phyloP scores from a whole-genome alignment of 192 early-diverging fungal genomes.

The Gonapodya prolifera region DNA sequence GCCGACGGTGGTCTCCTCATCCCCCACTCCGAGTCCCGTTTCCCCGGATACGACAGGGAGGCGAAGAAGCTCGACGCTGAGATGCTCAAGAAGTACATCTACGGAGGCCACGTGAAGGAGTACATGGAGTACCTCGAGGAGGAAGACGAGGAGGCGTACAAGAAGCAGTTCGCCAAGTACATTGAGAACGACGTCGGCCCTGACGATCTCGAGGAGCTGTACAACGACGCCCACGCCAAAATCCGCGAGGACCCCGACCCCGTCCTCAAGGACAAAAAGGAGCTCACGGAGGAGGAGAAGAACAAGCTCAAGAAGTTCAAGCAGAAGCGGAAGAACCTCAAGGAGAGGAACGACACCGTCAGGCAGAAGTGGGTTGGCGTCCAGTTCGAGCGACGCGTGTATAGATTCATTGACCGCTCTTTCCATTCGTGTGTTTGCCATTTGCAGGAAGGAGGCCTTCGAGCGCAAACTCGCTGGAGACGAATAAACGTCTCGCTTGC shows the following conservation, averaged over 20 bases:
- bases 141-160: constrained; percentile 97
- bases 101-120: constrained; percentile 91
- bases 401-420: not conserved
- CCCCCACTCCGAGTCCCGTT: constrained; percentile 91
- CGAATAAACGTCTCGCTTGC: constrained; percentile 3
- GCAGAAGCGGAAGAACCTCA: constrained; percentile 64
- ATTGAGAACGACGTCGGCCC: constrained; percentile 73
- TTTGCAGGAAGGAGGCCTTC: constrained; percentile 49
- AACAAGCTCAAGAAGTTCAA: constrained; percentile 58
- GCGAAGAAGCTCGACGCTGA: constrained; percentile 85
- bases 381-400: not conserved
- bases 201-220: constrained; percentile 92
- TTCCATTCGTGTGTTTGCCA: not conserved
- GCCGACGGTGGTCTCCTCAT: constrained; percentile 96
- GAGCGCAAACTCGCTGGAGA: constrained; percentile 23
- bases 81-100: constrained; percentile 90
- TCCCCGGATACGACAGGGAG: constrained; percentile 89
- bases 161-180: constrained; percentile 88
- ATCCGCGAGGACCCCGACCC: constrained; percentile 82
- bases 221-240: constrained; percentile 77
- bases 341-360: constrained; percentile 80
- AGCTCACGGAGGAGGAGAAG: constrained; percentile 57
- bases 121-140: constrained; percentile 98
- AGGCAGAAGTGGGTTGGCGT: constrained; percentile 53
- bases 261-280: constrained; percentile 39